phyloP scores from a whole-genome alignment of 2,329 filamentous ascomycete genomes.

The Fusarium pseudograminearum region DNA sequence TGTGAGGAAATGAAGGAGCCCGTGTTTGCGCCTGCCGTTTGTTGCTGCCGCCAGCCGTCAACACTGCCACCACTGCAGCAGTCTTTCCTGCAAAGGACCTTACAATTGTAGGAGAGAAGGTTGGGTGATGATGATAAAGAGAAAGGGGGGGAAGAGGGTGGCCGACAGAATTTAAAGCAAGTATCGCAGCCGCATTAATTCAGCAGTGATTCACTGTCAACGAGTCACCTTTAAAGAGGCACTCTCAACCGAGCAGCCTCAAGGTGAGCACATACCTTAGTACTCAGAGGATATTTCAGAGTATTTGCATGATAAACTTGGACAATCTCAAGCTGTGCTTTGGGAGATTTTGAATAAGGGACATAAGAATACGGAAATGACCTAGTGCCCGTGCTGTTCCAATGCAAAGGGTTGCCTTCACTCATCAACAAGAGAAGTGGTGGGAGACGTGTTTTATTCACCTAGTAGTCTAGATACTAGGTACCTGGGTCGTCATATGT shows the following conservation, averaged over 20 bases:
- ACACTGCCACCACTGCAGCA: constrained; percentile 8
- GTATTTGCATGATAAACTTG: background rate
- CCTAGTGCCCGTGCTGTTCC: too few relatives aligned
- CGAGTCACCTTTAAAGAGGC: background rate
- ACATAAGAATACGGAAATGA: background rate
- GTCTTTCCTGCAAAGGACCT: background rate
- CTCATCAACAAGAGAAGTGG: background rate
- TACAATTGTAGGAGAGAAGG: background rate
- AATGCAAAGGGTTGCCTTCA: background rate
- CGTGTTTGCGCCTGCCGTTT: constrained; percentile 17
- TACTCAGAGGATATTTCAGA: background rate
- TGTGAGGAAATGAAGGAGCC: constrained; percentile 1
- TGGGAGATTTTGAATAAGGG: background rate
- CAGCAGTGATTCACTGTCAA: constrained; percentile 24
- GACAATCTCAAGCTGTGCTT: too few relatives aligned
- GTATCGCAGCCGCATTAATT: background rate
- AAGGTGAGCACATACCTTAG: background rate
- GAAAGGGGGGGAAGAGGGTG: background rate
- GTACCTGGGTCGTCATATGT: background rate
- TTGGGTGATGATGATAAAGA: background rate
- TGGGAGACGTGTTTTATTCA: background rate
- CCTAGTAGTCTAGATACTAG: background rate
- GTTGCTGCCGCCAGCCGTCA: constrained; percentile 15
- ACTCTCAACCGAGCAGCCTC: background rate
- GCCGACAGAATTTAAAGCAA: background rate